Evolutionary conservation across 306 rosid species (phyloP), one percentile per base, ranked within the genome.

Genomic region (Rosa chinensis): DNA sequence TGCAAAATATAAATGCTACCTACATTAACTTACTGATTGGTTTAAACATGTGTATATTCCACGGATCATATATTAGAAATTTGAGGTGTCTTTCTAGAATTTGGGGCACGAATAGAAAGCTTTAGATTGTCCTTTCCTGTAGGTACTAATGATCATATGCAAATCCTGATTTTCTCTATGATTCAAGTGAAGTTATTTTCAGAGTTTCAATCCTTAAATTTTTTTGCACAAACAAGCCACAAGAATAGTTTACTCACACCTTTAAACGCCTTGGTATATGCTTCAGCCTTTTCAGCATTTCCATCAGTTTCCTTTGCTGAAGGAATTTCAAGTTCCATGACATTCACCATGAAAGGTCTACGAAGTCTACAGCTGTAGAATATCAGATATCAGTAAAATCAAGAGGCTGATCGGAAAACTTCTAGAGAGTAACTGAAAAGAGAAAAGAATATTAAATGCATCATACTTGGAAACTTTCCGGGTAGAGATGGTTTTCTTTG

Each of bases 241-340:
- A 11, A 47, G 14, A 10, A 47, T 11, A 72, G 43, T 80, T 75
- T 49, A 86, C 99, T 92, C 87, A 91, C 97, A 75, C 87, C 86
- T 66, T 94, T 95, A 80, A 94, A 97, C 71, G 90, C 95, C 87
- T 87, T 90, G 73, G 90, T 64, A 79, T 86, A 91, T 18, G 88
- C 89, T 82, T 91, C 95, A 78, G 97, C 95, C 86, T 91, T 92
- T 90, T 86, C 91, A 70, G 91, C 89, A 79, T 77, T 89, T 80
- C 86, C 83, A 79, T 89, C 87, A 76, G 86, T 92, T 73, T 89
- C 97, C 80, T 76, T 64, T 8, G 71, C 11, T 44, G 48, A 71
- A 74, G 89, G 79, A 52, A 86, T 81, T 84, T 84, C 89, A 72
- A 86, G 66, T 79, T 32, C 37, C 37, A 32, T 86, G 78, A 74